A percentile compares a stretch with the other conserved stretches of the same genome.
Evolutionary conservation across 257 asterid genomes (phyloP).

Genomic region (Gentiana macrophylla): DNA sequence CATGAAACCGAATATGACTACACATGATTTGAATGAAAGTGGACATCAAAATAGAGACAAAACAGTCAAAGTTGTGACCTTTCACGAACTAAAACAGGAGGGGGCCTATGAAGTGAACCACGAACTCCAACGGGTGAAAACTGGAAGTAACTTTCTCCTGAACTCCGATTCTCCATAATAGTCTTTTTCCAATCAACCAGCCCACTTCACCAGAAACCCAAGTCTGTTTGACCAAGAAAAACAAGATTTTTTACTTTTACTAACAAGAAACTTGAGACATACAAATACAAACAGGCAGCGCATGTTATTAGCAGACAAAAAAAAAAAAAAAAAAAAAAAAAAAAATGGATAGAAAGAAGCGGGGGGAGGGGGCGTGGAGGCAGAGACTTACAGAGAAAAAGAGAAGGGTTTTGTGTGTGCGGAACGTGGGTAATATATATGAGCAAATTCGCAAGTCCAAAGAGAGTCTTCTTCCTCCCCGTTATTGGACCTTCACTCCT

Average conservation of each 20-base stretch:
- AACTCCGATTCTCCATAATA: conserved; percentile 52
- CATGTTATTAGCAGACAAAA: neutral
- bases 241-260: neutral
- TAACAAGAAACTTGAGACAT: neutral
- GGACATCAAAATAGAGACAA: neutral
- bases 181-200: conserved; percentile 5
- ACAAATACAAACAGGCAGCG: too few species aligned
- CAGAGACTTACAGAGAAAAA: conserved; percentile 3
- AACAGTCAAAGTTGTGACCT: conserved; percentile 23
- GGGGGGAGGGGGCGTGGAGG: conserved; percentile 3
- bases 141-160: conserved; percentile 59
- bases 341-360: neutral
- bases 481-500: conserved; percentile 25
- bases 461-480: conserved; percentile 23
- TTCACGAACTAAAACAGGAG: conserved; percentile 57
- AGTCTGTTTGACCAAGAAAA: conserved; percentile 7
- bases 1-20: neutral
- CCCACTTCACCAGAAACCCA: conserved; percentile 3
- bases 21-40: neutral
- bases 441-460: conserved; percentile 17
- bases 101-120: conserved; percentile 51
- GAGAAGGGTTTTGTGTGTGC: neutral
- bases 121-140: conserved; percentile 47
- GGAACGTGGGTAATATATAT: conserved; percentile 2
- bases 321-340: neutral